Conservation (phyloP, 306 rosid species). For the Dryas drummondii region DNA sequence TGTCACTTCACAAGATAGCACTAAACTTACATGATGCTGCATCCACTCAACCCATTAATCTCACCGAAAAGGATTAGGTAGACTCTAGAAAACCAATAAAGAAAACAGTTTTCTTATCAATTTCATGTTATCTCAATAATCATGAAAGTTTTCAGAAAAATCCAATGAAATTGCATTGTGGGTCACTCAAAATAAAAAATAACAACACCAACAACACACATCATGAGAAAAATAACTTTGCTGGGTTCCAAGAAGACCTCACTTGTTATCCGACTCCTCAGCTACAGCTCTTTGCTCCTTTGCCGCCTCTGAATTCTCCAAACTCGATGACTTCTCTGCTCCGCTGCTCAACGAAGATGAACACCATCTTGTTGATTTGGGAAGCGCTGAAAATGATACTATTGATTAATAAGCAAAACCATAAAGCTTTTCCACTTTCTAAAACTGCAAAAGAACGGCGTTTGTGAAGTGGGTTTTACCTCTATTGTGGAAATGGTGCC, state of each 20-base stretch:
- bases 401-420: neutral
- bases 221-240: slow-evolving; percentile 1
- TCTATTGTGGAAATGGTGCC: slow-evolving; percentile 2
- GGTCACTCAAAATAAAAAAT: too few relatives aligned
- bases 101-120: too few relatives aligned
- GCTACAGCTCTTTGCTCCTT: neutral
- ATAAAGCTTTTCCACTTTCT: neutral
- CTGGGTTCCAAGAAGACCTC: slow-evolving; percentile 16
- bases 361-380: slow-evolving; percentile 22
- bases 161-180: too few relatives aligned
- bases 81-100: too few relatives aligned
- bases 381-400: slow-evolving; percentile 7
- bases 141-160: too few relatives aligned
- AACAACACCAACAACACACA: neutral
- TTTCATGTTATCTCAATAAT: too few relatives aligned
- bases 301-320: neutral
- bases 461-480: slow-evolving; percentile 27
- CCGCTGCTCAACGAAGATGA: slow-evolving; percentile 1
- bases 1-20: too few relatives aligned
- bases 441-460: neutral
- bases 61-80: too few relatives aligned
- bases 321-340: slow-evolving; percentile 5
- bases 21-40: too few relatives aligned
- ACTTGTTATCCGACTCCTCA: slow-evolving; percentile 20
- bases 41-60: too few relatives aligned